Evolutionary conservation across 2,329 filamentous ascomycete species (phyloP).

Genomic region (Neofusicoccum laricinum): DNA sequence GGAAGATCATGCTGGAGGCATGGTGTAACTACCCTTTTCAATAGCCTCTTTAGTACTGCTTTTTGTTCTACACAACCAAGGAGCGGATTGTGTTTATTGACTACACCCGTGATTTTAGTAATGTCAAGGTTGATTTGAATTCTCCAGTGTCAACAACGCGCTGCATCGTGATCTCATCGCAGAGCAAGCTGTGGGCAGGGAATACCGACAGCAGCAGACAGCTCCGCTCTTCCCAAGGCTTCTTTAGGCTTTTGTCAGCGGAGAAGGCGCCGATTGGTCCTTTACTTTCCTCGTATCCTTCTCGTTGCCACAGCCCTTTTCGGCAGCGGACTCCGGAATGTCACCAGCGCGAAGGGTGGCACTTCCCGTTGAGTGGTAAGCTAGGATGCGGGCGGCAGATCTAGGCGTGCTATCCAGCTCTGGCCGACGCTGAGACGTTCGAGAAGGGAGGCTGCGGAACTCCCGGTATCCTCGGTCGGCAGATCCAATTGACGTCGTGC

Average conservation of each 20-base stretch:
- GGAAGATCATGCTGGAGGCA: constrained; percentile 10
- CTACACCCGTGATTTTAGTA: not conserved
- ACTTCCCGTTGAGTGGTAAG: not conserved
- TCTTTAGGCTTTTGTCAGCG: too few species aligned
- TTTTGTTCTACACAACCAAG: not conserved
- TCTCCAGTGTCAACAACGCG: too few species aligned
- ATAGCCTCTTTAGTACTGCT: constrained; percentile 12
- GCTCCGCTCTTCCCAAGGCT: too few species aligned
- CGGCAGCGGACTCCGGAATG: too few species aligned
- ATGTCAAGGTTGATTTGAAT: not conserved
- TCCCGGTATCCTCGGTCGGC: too few species aligned
- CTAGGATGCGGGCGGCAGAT: not conserved
- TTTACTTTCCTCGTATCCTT: not conserved
- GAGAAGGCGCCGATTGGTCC: not conserved
- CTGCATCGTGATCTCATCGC: too few species aligned
- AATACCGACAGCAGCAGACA: too few species aligned
- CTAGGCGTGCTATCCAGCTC: not conserved
- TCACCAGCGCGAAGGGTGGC: not conserved
- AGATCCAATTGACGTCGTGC: too few species aligned
- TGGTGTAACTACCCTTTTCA: constrained; percentile 9
- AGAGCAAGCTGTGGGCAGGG: too few species aligned
- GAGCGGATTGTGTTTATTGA: not conserved
- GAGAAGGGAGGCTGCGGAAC: not conserved
- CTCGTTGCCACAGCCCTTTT: not conserved
- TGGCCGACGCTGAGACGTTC: not conserved